Conservation (phyloP, 2,329 filamentous ascomycete genomes). For the Xylaria sp. region DNA sequence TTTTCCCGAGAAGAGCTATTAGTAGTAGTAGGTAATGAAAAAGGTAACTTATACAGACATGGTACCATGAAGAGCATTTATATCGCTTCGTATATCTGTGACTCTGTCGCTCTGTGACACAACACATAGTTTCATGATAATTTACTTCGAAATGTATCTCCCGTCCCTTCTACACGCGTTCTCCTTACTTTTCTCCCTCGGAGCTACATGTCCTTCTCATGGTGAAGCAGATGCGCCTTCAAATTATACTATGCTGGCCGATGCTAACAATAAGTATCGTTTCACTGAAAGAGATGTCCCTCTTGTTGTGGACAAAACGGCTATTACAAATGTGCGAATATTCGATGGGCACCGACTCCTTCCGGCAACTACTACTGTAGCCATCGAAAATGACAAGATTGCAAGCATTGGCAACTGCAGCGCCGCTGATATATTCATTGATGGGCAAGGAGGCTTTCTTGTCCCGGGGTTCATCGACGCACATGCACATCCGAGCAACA, state of each 20-base stretch:
- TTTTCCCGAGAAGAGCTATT: neutral
- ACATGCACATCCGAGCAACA: constrained; percentile 17
- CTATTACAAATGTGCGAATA: constrained; percentile 19
- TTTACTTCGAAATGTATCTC: neutral
- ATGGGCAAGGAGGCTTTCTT: constrained; percentile 17
- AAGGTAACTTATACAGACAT: neutral
- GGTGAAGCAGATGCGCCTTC: neutral
- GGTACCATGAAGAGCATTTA: neutral
- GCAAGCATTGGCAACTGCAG: neutral
- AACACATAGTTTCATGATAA: too few species aligned
- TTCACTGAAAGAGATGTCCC: neutral
- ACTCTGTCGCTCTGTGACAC: neutral
- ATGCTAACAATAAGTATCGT: constrained; percentile 8
- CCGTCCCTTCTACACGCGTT: neutral
- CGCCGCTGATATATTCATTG: neutral
- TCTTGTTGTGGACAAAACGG: neutral
- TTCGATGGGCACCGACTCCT: constrained; percentile 19
- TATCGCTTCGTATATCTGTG: neutral
- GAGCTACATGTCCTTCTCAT: constrained; percentile 8
- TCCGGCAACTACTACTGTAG: constrained; percentile 11
- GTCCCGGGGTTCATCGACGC: constrained; percentile 22
- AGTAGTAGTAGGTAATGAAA: too few species aligned
- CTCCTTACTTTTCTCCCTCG: constrained; percentile 7
- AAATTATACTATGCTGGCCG: neutral
- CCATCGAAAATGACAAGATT: constrained; percentile 9